These are phyloP conservation scores for Talaromyces marneffei DNA, from an alignment of 2,329 filamentous ascomycete genomes.

Conservation along the genomic window DNA sequence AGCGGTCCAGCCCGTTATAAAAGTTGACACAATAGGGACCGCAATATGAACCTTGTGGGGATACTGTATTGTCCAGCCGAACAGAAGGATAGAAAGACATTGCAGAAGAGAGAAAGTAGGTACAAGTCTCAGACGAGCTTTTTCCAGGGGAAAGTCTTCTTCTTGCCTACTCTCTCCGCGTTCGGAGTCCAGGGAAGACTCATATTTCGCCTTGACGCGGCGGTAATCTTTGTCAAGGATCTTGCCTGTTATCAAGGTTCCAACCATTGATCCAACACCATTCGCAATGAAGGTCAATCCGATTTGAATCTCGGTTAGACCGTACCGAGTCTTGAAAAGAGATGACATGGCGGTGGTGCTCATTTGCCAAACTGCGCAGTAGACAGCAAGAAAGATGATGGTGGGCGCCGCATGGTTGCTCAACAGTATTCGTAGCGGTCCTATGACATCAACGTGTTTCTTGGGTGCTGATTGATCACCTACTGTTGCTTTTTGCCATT, in stretches of 20 bases:
- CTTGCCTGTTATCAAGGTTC: constrained; percentile 48
- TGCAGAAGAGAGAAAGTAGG: constrained; percentile 44
- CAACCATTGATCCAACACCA: constrained; percentile 50
- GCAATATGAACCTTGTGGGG: constrained; percentile 41
- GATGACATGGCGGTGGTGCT: constrained; percentile 50
- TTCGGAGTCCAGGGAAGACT: constrained; percentile 13
- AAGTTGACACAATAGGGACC: constrained; percentile 46
- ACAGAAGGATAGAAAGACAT: constrained; percentile 44
- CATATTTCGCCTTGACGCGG: constrained; percentile 32
- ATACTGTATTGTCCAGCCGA: constrained; percentile 51
- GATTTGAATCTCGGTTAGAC: constrained; percentile 41
- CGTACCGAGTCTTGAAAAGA: constrained; percentile 43
- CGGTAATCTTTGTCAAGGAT: constrained; percentile 50
- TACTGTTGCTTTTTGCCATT: background rate
- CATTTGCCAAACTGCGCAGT: constrained; percentile 54
- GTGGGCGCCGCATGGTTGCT: constrained; percentile 41
- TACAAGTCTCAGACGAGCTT: constrained; percentile 47
- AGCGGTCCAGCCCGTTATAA: constrained; percentile 49
- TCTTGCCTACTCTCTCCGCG: constrained; percentile 11
- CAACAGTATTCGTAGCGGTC: constrained; percentile 45
- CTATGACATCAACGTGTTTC: constrained; percentile 42
- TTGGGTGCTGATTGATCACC: constrained; percentile 14
- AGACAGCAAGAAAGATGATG: constrained; percentile 45
- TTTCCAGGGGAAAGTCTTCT: constrained; percentile 45
- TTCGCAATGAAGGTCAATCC: constrained; percentile 52